These are phyloP conservation scores for Royoungia palumana DNA, from an alignment of 768 basidiomycete species.

Conservation along the genomic window DNA sequence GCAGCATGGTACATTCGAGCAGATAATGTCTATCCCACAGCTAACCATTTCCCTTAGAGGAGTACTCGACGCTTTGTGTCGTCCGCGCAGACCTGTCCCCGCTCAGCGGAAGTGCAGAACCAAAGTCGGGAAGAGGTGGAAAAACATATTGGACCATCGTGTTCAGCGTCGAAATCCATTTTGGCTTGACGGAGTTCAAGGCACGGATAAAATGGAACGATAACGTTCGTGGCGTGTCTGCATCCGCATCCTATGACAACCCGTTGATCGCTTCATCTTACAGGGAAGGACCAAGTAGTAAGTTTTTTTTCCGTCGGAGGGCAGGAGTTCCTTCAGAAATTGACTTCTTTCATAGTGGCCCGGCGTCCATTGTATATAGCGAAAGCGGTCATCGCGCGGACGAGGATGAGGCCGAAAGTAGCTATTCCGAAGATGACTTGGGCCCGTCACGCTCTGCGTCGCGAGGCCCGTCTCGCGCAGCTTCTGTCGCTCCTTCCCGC, in stretches of 20 bases:
- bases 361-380: conserved; percentile 78
- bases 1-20: conserved; percentile 34
- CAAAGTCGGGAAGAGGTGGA: conserved; percentile 60
- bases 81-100: conserved; percentile 77
- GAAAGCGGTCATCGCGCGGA: conserved; percentile 72
- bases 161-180: conserved; percentile 81
- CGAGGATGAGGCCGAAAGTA: conserved; percentile 64
- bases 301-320: conserved; percentile 26
- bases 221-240: conserved; percentile 49
- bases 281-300: conserved; percentile 74
- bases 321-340: neutral
- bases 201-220: conserved; percentile 82
- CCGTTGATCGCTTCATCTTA: neutral
- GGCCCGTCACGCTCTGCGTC: conserved; percentile 31
- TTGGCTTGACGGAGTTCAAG: conserved; percentile 78
- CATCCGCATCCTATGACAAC: neutral
- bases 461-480: conserved; percentile 39
- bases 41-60: conserved; percentile 39
- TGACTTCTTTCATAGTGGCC: conserved; percentile 48
- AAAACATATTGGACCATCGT: conserved; percentile 83
- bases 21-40: neutral
- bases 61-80: conserved; percentile 74
- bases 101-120: conserved; percentile 64
- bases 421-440: conserved; percentile 62
- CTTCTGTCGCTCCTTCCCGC: conserved; percentile 50